Base-by-base conservation (phyloP, 768 basidiomycete species). In the Rhodotorula toruloides region DNA sequence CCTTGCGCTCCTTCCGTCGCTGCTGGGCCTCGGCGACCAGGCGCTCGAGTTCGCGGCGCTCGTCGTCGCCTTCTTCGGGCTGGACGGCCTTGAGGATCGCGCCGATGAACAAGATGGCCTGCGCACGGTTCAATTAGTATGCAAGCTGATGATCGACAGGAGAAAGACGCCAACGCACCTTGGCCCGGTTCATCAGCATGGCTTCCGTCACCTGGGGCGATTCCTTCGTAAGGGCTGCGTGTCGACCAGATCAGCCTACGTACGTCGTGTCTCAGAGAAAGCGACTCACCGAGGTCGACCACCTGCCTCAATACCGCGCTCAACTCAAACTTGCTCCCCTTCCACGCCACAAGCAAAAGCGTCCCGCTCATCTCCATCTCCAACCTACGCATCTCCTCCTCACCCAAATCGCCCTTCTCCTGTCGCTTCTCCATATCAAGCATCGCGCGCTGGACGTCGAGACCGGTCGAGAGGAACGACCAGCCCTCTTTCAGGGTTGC, bases 331-430 rank as follows among this genome's bases (percentile, higher is more conserved):
- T 93, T 85, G 6, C 93, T 94, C 21, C 94, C 96, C 63, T 92
- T 86, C 96, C 96, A 99, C 32, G 94, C 94, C 11, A 93, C 94
- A 36, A 98, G 85, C 79, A 98, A 84, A 66, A 89, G 86, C 81
- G 91, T 94, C 54, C 91, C 91, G 2, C 90, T 93, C 67, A 98
- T 83, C 74, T 97, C 93, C 81, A 88, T 86, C 78, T 96, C 94
- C 55, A 97, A 77, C 4, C 88, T 88, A 65, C 85, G 83, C 32
- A 94, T 79, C 77, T 92, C 85, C 57, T 93, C 93, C 75, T 93
- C 92, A 17, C 81, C 84, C 2, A 89, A 43, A 63, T 92, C 90
- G n/a, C 91, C 93, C 75, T 89, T 91, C 32, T 86, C 84, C 76
- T 93, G 90, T 49, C 89, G 80, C 75, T 84, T 87, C 78, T 93